phyloP scores from a whole-genome alignment of 2,329 filamentous ascomycete species.

The Claviceps sp. region DNA sequence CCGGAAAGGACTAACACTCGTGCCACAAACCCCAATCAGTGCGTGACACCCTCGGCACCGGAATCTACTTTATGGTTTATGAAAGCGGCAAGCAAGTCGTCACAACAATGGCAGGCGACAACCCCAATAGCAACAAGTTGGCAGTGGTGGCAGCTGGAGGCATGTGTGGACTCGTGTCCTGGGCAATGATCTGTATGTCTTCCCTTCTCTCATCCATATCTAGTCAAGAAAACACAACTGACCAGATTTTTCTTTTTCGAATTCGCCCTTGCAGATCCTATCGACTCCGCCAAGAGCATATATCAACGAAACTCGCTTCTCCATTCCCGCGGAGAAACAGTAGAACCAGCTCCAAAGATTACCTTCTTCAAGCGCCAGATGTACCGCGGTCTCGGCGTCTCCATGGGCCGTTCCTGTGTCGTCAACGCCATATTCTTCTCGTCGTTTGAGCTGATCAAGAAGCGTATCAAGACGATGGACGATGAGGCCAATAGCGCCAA shows the following conservation, averaged over 20 bases:
- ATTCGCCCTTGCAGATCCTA: constrained; percentile 36
- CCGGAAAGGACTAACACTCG: neutral
- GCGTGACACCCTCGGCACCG: constrained; percentile 70
- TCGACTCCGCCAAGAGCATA: constrained; percentile 74
- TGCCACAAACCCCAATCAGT: constrained; percentile 30
- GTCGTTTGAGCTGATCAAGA: constrained; percentile 73
- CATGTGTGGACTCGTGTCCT: constrained; percentile 71
- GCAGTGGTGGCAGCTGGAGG: constrained; percentile 69
- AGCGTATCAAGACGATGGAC: constrained; percentile 39
- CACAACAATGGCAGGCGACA: constrained; percentile 58
- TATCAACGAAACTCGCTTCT: constrained; percentile 73
- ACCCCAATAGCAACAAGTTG: constrained; percentile 63
- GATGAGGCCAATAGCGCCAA: constrained; percentile 18
- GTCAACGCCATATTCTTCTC: constrained; percentile 88
- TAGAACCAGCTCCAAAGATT: constrained; percentile 57
- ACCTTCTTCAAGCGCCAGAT: constrained; percentile 65
- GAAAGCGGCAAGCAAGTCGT: constrained; percentile 75
- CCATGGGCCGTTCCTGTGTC: constrained; percentile 68
- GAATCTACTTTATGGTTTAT: constrained; percentile 82
- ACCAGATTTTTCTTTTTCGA: neutral
- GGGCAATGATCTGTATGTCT: constrained; percentile 58
- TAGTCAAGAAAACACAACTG: neutral
- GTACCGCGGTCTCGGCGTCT: constrained; percentile 74
- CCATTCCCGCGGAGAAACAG: constrained; percentile 49
- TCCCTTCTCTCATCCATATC: neutral